Percentiles rank a stretch among this genome's conserved stretches.
Conservation (phyloP, 192 early-diverging fungal genomes). For the Thamnidium elegans region DNA sequence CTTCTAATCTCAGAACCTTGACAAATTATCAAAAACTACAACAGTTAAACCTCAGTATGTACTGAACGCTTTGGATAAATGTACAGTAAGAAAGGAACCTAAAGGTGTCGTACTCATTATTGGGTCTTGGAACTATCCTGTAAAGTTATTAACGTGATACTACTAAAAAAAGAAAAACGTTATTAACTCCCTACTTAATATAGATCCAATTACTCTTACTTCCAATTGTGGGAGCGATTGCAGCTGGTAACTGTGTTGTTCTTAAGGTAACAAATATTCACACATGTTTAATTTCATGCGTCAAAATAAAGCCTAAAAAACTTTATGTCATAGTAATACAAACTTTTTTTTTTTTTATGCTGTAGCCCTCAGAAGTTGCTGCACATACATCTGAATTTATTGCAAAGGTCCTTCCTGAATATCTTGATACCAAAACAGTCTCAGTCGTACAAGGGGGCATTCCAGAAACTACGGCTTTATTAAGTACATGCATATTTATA, state of each 20-base stretch:
- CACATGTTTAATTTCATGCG: not conserved
- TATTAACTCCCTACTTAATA: not conserved
- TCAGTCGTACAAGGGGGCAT: constrained; percentile 76
- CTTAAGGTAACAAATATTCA: constrained; percentile 47
- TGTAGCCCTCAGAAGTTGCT: constrained; percentile 77
- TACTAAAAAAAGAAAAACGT: not conserved
- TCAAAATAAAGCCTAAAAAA: not conserved
- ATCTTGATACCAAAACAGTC: constrained; percentile 65
- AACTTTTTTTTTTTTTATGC: not conserved
- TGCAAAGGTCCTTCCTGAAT: constrained; percentile 63
- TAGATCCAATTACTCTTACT: constrained; percentile 60
- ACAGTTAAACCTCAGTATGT: constrained; percentile 26
- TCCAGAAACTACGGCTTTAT: constrained; percentile 62
- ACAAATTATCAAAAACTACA: constrained; percentile 46
- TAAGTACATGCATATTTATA: constrained; percentile 53
- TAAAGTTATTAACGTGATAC: constrained; percentile 9
- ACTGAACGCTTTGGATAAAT: constrained; percentile 42
- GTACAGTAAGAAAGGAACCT: constrained; percentile 66
- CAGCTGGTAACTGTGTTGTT: constrained; percentile 82
- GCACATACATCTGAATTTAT: constrained; percentile 61
- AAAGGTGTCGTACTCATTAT: constrained; percentile 73
- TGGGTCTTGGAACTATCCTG: constrained; percentile 54
- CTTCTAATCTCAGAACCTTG: constrained; percentile 38
- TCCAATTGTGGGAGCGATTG: constrained; percentile 81
- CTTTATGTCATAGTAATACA: not conserved